phyloP scores from a whole-genome alignment of 2,329 filamentous ascomycete species.

The Penicillium sp. region DNA sequence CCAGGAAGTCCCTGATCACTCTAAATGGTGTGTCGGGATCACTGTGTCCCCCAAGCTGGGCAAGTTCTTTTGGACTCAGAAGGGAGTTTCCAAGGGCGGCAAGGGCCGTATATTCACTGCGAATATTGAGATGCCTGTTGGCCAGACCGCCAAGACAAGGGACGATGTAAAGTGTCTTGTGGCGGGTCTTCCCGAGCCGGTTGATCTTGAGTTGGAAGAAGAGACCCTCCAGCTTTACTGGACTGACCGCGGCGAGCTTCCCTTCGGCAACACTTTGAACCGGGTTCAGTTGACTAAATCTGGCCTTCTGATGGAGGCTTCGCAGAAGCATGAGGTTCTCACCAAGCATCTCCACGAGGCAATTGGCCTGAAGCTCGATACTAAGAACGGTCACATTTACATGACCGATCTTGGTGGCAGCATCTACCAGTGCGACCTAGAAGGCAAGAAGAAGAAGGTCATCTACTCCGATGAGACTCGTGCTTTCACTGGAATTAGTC shows the following conservation, averaged over 20 bases:
- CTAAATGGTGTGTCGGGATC: constrained; percentile 58
- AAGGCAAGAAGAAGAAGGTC: constrained; percentile 9
- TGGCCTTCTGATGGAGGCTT: not conserved
- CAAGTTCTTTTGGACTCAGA: constrained; percentile 62
- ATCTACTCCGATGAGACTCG: constrained; percentile 10
- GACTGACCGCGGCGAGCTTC: constrained; percentile 61
- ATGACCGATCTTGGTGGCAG: constrained; percentile 32
- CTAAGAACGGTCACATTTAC: constrained; percentile 21
- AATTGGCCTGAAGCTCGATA: constrained; percentile 29
- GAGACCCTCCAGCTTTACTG: constrained; percentile 52
- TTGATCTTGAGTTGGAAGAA: constrained; percentile 57
- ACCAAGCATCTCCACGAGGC: constrained; percentile 28
- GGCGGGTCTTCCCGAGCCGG: constrained; percentile 53
- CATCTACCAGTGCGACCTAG: constrained; percentile 26
- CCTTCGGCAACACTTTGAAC: constrained; percentile 56
- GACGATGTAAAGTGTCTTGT: constrained; percentile 49
- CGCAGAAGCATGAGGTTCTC: constrained; percentile 13
- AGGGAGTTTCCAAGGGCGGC: constrained; percentile 54
- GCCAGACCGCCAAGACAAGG: constrained; percentile 34
- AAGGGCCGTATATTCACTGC: constrained; percentile 58
- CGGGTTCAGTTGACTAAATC: constrained; percentile 25
- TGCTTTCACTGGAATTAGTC: constrained; percentile 18
- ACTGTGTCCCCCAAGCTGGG: constrained; percentile 45
- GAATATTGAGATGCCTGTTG: constrained; percentile 41
- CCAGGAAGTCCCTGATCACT: constrained; percentile 14